A percentile compares a stretch with the other conserved stretches of the same genome.
These are phyloP conservation scores for Chytriomyces sp. DNA, from an alignment of 192 early-diverging fungal species.

Conservation along the genomic window DNA sequence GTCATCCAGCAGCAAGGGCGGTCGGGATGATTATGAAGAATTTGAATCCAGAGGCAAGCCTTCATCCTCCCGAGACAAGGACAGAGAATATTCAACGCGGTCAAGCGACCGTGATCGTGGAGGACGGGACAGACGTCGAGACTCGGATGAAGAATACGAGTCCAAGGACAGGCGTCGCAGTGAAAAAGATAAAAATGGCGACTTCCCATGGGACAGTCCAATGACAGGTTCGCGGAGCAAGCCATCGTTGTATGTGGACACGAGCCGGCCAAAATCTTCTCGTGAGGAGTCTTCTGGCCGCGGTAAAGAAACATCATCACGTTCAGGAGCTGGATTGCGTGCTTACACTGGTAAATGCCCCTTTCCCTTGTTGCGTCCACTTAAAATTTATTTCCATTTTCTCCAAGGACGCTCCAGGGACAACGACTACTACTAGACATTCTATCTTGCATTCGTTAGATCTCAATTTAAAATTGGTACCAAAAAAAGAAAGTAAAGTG, in stretches of 20 bases:
- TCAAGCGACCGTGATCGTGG: neutral
- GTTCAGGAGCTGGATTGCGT: constrained; percentile 8
- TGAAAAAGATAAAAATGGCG: constrained; percentile 12
- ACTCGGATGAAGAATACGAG: constrained; percentile 17
- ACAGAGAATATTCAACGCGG: constrained; percentile 1
- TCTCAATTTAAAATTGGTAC: neutral
- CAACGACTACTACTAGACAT: constrained; percentile 23
- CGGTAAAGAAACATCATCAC: neutral
- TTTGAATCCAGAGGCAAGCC: neutral
- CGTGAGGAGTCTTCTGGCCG: neutral
- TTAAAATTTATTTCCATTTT: neutral
- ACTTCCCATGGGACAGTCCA: constrained; percentile 19
- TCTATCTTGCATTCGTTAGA: neutral
- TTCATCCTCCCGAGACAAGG: neutral
- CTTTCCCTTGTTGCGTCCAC: no score
- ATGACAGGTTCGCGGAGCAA: neutral
- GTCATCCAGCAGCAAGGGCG: neutral
- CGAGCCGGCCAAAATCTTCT: neutral
- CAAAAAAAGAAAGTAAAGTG: neutral
- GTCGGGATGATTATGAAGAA: constrained; percentile 12
- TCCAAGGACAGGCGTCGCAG: constrained; percentile 6
- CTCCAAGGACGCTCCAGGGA: constrained; percentile 21
- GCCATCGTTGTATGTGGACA: neutral
- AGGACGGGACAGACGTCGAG: constrained; percentile 6
- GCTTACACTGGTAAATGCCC: constrained; percentile 6